Conservation (phyloP, 2,329 filamentous ascomycete genomes). For the Cladosporium sp. region DNA sequence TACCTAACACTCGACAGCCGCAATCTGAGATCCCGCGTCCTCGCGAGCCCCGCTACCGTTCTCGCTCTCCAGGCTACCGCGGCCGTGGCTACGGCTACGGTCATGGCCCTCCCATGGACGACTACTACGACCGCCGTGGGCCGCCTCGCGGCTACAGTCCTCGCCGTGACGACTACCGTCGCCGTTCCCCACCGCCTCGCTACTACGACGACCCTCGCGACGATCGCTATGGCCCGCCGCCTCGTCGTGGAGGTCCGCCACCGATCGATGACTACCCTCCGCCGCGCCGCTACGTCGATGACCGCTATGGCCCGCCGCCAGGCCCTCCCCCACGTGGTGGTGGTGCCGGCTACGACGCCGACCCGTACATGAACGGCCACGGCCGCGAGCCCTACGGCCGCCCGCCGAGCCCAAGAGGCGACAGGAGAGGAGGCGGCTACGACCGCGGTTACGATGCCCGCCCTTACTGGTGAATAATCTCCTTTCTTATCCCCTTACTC, state of each 20-base stretch:
- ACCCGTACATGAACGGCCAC: slow-evolving; percentile 58
- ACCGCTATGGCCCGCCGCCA: slow-evolving; percentile 57
- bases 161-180: slow-evolving; percentile 78
- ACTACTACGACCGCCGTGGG: slow-evolving; percentile 76
- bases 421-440: slow-evolving; percentile 27
- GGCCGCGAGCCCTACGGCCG: slow-evolving; percentile 50
- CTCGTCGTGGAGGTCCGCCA: slow-evolving; percentile 55
- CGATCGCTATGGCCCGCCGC: slow-evolving; percentile 57
- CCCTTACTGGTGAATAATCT: slow-evolving; percentile 19
- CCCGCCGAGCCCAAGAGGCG: slow-evolving; percentile 47
- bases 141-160: slow-evolving; percentile 78
- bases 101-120: slow-evolving; percentile 56
- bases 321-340: slow-evolving; percentile 33
- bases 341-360: slow-evolving; percentile 52
- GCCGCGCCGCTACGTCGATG: slow-evolving; percentile 62
- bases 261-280: slow-evolving; percentile 73
- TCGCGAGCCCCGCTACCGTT: slow-evolving; percentile 64
- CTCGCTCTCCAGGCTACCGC: slow-evolving; percentile 67
- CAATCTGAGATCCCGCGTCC: slow-evolving; percentile 65
- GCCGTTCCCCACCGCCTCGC: slow-evolving; percentile 73
- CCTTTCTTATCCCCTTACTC: slow-evolving; percentile 7
- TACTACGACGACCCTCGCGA: slow-evolving; percentile 86
- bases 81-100: slow-evolving; percentile 50
- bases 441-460: slow-evolving; percentile 26
- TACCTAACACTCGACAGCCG: slow-evolving; percentile 14